phyloP scores from a whole-genome alignment of 116 monocot species.

The Phalaenopsis hybrid region DNA sequence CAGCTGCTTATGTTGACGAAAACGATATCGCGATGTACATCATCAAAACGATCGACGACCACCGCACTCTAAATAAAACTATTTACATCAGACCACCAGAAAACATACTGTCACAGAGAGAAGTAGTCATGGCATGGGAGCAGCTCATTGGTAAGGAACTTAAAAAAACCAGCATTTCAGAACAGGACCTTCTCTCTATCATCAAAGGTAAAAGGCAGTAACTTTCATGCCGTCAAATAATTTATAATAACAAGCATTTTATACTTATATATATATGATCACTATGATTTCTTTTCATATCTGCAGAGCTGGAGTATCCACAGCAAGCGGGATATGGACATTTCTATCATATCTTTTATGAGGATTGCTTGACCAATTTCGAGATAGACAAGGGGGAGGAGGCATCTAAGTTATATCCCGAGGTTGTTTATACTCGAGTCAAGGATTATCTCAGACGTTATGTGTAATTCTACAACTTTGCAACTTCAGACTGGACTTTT shows the following conservation, averaged over 20 bases:
- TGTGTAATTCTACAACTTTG: background rate
- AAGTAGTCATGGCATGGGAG: constrained; percentile 56
- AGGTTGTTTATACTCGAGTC: constrained; percentile 41
- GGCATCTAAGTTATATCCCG: constrained; percentile 48
- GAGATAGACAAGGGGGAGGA: constrained; percentile 39
- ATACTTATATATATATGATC: no score
- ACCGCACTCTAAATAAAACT: constrained; percentile 48
- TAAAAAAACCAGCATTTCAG: constrained; percentile 34
- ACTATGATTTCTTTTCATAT: background rate
- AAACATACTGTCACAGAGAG: constrained; percentile 52
- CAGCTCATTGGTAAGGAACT: constrained; percentile 46
- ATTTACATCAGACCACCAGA: constrained; percentile 53
- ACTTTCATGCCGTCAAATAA: no score
- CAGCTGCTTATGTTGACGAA: constrained; percentile 54
- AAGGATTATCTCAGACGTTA: constrained; percentile 53
- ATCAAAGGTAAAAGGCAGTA: constrained; percentile 30
- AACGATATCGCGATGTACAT: constrained; percentile 57
- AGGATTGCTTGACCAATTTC: constrained; percentile 60
- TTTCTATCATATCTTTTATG: constrained; percentile 47
- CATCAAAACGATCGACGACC: constrained; percentile 49
- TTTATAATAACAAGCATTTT: no score
- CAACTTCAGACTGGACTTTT: no score
- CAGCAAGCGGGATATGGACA: constrained; percentile 44
- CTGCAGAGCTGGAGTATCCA: constrained; percentile 31
- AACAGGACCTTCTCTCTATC: constrained; percentile 34